Conservation (phyloP, 2,329 filamentous ascomycete genomes). For the Fusarium nisikadoi region DNA sequence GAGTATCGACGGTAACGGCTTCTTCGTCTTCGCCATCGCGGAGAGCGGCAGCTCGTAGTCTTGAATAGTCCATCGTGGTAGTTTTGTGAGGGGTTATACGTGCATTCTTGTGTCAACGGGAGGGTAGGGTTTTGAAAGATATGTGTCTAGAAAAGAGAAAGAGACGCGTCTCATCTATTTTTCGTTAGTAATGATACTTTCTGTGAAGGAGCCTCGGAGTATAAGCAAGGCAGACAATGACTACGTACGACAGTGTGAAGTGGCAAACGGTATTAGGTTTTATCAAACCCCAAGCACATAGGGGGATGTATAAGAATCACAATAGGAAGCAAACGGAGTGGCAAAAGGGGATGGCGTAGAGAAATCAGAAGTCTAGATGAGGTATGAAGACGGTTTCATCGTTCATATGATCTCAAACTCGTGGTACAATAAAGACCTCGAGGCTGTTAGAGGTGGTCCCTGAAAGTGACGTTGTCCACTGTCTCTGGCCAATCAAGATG, state of each 20-base stretch:
- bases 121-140: not conserved
- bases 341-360: conserved; percentile 17
- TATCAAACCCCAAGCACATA: not conserved
- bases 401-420: conserved; percentile 25
- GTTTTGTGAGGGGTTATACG: conserved; percentile 16
- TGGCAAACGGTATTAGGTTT: conserved; percentile 15
- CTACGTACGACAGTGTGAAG: conserved; percentile 28
- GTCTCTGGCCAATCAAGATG: conserved; percentile 22
- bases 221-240: conserved; percentile 32
- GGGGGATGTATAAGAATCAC: conserved; percentile 8
- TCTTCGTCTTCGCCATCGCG: conserved; percentile 90
- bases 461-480: conserved; percentile 32
- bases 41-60: conserved; percentile 87
- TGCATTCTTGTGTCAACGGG: conserved; percentile 29
- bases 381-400: conserved; percentile 5
- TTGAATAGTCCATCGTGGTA: conserved; percentile 73
- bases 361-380: not conserved
- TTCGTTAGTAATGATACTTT: conserved; percentile 7
- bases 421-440: conserved; percentile 5
- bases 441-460: conserved; percentile 28
- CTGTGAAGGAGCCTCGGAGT: not conserved
- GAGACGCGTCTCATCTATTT: not conserved
- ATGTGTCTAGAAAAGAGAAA: not conserved
- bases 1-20: conserved; percentile 96
- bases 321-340: conserved; percentile 2